phyloP scores from a whole-genome alignment of 1,139 yeast species.

The Candida mesenterica region DNA sequence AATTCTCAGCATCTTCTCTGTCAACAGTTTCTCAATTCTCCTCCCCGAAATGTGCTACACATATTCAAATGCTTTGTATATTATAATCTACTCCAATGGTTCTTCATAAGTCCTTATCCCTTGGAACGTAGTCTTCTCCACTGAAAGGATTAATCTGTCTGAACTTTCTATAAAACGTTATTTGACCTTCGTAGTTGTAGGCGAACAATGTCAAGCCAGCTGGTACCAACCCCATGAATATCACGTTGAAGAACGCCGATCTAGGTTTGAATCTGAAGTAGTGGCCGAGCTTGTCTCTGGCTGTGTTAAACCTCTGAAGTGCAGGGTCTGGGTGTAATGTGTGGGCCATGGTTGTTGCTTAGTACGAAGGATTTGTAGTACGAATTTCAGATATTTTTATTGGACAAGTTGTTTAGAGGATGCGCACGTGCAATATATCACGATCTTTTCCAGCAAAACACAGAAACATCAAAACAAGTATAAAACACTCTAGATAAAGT shows the following conservation, averaged over 20 bases:
- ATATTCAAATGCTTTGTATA: neutral
- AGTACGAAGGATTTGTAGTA: too few relatives aligned
- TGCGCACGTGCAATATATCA: too few relatives aligned
- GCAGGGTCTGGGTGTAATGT: slow-evolving; percentile 47
- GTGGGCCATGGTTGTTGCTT: slow-evolving; percentile 46
- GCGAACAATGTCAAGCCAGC: slow-evolving; percentile 36
- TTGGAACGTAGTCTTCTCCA: slow-evolving; percentile 43
- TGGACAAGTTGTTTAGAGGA: too few relatives aligned
- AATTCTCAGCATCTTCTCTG: too few relatives aligned
- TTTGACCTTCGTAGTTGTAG: slow-evolving; percentile 39
- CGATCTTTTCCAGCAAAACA: too few relatives aligned
- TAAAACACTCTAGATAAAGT: too few relatives aligned
- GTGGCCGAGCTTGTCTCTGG: slow-evolving; percentile 43
- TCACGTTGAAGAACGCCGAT: slow-evolving; percentile 34
- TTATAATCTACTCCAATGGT: neutral
- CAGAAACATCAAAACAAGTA: too few relatives aligned
- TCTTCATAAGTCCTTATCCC: slow-evolving; percentile 43
- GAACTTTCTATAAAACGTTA: slow-evolving; percentile 32
- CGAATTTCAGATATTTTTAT: neutral
- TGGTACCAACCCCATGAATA: slow-evolving; percentile 42
- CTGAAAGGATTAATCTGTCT: slow-evolving; percentile 38
- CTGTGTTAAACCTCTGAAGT: slow-evolving; percentile 42
- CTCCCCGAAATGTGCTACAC: too few relatives aligned
- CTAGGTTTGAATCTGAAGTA: slow-evolving; percentile 46
- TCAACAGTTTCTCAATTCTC: too few relatives aligned